Evolutionary conservation across 768 basidiomycete species (phyloP).

Genomic region (Suillus subaureus): DNA sequence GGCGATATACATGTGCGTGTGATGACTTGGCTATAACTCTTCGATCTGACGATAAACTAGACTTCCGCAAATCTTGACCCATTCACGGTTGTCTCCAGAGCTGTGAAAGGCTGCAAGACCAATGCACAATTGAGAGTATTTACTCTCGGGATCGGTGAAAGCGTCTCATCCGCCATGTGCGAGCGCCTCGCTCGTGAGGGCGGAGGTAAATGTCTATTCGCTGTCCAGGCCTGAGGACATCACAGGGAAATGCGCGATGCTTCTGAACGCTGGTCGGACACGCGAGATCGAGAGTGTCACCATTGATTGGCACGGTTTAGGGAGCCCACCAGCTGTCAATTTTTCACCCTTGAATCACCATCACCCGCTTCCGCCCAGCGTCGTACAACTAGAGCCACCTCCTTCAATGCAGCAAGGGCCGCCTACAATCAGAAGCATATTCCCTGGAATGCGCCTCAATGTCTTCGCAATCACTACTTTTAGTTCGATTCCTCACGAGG

Average conservation of each 20-base stretch:
- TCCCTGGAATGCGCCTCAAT: conserved; percentile 35
- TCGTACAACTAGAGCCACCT: conserved; percentile 35
- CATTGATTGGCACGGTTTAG: conserved; percentile 48
- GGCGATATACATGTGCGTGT: conserved; percentile 42
- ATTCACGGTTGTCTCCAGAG: conserved; percentile 23
- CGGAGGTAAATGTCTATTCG: conserved; percentile 51
- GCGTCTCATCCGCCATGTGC: conserved; percentile 52
- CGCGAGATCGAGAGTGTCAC: conserved; percentile 46
- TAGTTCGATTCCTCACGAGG: conserved; percentile 24
- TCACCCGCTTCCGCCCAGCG: conserved; percentile 18
- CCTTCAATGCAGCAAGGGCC: conserved; percentile 38
- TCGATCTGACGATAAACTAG: conserved; percentile 11
- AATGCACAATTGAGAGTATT: conserved; percentile 51
- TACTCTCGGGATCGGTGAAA: conserved; percentile 57
- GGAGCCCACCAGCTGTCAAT: conserved; percentile 13
- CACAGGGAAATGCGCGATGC: conserved; percentile 46
- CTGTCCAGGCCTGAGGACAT: conserved; percentile 49
- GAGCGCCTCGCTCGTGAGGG: conserved; percentile 57
- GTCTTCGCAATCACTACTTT: conserved; percentile 35
- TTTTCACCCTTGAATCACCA: conserved; percentile 16
- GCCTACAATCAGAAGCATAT: conserved; percentile 31
- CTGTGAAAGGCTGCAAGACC: conserved; percentile 33
- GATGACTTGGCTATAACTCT: not conserved
- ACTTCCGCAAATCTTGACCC: conserved; percentile 20
- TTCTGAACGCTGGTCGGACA: conserved; percentile 54